Percentiles rank a stretch among this genome's conserved stretches.
Conservation (phyloP, 768 basidiomycete genomes). For the Coprinopsis cinerea region DNA sequence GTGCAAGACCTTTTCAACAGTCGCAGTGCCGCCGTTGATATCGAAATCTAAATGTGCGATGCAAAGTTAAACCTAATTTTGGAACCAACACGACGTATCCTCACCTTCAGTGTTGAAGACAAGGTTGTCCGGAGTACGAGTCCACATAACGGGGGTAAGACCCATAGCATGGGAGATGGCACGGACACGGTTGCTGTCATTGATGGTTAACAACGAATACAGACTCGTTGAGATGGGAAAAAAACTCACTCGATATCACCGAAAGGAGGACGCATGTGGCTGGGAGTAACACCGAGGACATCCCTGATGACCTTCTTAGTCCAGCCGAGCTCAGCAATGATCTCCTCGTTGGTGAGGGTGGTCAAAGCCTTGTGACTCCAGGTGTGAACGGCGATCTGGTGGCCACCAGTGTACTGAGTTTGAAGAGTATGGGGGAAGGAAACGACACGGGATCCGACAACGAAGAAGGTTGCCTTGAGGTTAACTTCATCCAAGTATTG, state of each 20-base stretch:
- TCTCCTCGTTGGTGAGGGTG: constrained; percentile 66
- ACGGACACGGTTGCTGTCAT: constrained; percentile 72
- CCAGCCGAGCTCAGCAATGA: constrained; percentile 87
- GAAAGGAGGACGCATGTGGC: constrained; percentile 73
- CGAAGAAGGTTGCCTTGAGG: constrained; percentile 80
- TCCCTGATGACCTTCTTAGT: constrained; percentile 79
- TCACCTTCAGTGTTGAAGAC: constrained; percentile 68
- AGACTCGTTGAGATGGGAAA: not conserved
- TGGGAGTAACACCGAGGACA: constrained; percentile 68
- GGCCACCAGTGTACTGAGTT: constrained; percentile 68
- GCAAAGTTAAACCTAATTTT: not conserved
- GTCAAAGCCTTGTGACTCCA: constrained; percentile 72
- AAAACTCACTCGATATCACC: constrained; percentile 63
- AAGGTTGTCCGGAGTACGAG: constrained; percentile 46
- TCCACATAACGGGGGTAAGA: constrained; percentile 82
- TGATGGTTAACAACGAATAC: constrained; percentile 7
- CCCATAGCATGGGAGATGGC: constrained; percentile 79
- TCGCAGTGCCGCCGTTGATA: constrained; percentile 56
- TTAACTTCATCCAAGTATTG: constrained; percentile 55
- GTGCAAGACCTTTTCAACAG: constrained; percentile 50
- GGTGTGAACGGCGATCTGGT: constrained; percentile 66
- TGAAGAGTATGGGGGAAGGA: constrained; percentile 65
- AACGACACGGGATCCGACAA: constrained; percentile 77
- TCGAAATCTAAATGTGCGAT: constrained; percentile 54
- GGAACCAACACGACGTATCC: constrained; percentile 1